Conservation (phyloP, 805 yeast species). For the Candida maltosa region DNA sequence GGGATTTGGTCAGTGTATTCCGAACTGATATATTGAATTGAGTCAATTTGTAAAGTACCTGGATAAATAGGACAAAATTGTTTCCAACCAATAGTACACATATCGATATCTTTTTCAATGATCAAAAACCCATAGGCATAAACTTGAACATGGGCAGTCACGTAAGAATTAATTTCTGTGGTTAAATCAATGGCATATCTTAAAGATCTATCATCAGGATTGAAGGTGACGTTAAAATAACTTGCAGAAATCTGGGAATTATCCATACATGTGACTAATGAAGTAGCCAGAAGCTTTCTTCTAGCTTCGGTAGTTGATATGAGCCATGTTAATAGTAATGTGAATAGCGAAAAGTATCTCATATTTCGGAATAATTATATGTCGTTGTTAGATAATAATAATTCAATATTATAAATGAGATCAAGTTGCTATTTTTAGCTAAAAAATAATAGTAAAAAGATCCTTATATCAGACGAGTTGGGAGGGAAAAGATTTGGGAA, state of each 20-base stretch:
- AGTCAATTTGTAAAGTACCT: constrained; percentile 73
- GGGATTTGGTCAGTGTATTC: constrained; percentile 61
- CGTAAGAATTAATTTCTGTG: constrained; percentile 63
- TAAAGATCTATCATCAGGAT: constrained; percentile 68
- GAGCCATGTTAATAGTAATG: constrained; percentile 2
- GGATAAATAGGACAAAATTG: constrained; percentile 90
- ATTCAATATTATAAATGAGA: too few relatives aligned
- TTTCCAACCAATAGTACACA: constrained; percentile 70
- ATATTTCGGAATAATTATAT: too few relatives aligned
- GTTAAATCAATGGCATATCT: constrained; percentile 67
- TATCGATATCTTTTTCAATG: constrained; percentile 53
- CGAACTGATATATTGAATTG: constrained; percentile 56
- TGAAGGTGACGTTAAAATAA: constrained; percentile 69
- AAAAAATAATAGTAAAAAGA: too few relatives aligned
- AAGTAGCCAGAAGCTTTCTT: constrained; percentile 51
- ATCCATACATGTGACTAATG: constrained; percentile 85
- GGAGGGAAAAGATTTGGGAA: too few relatives aligned
- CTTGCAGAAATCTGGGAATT: constrained; percentile 70
- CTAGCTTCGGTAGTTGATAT: constrained; percentile 14
- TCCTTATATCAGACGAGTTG: too few relatives aligned
- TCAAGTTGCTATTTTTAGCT: too few relatives aligned
- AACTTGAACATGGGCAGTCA: constrained; percentile 67
- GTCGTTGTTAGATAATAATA: too few relatives aligned
- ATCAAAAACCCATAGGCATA: constrained; percentile 84
- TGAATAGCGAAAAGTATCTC: too few relatives aligned